A percentile compares a stretch with the other conserved stretches of the same genome.
These are phyloP conservation scores for Spiraea crenata DNA, from an alignment of 331 rosid species.

Conservation along the genomic window DNA sequence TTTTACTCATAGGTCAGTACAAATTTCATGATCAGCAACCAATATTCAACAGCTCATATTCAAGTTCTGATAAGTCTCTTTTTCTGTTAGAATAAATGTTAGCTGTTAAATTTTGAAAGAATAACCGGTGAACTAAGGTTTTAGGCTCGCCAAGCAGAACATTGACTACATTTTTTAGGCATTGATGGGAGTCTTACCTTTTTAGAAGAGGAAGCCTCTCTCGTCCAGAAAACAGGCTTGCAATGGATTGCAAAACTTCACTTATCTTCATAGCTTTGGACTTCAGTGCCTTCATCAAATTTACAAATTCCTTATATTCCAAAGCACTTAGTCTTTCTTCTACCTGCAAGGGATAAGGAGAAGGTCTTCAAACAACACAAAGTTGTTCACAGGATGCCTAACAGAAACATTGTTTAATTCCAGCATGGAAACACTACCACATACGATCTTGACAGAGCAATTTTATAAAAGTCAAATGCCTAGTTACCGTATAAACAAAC, in stretches of 20 bases:
- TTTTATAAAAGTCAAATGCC: background rate
- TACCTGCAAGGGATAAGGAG: conserved; percentile 53
- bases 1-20: background rate
- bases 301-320: conserved; percentile 75
- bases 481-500: background rate
- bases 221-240: conserved; percentile 64
- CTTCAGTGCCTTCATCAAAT: conserved; percentile 82
- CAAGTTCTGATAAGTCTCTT: background rate
- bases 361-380: conserved; percentile 14
- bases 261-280: conserved; percentile 71
- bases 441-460: background rate
- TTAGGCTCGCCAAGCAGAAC: background rate
- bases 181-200: conserved; percentile 42
- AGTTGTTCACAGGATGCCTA: conserved; percentile 17
- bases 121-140: background rate
- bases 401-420: conserved; percentile 1
- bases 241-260: conserved; percentile 70
- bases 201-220: conserved; percentile 70
- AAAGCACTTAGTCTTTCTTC: conserved; percentile 64
- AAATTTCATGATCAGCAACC: background rate
- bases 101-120: background rate
- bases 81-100: background rate
- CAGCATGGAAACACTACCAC: background rate
- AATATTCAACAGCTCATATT: background rate
- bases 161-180: background rate